Percentiles rank a stretch among this genome's conserved stretches.
Conservation (phyloP, 2,329 filamentous ascomycete species). For the Scleromitrula shiraiana region DNA sequence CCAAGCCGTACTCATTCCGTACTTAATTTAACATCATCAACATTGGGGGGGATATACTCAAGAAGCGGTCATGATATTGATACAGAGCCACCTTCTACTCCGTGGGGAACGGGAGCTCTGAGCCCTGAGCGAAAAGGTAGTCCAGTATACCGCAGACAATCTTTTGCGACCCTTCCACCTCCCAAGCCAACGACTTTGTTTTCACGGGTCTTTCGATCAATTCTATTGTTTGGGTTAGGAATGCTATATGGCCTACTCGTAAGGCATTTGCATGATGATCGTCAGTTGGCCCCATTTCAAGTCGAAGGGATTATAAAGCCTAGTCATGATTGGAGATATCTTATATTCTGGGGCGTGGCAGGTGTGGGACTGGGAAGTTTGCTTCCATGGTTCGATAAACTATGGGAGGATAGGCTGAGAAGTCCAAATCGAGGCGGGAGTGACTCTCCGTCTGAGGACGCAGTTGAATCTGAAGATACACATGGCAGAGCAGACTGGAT, state of each 20-base stretch:
- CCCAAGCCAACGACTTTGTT: constrained; percentile 23
- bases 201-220: constrained; percentile 50
- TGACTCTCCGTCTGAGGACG: constrained; percentile 14
- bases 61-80: constrained; percentile 49
- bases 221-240: constrained; percentile 69
- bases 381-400: constrained; percentile 73
- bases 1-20: constrained; percentile 66
- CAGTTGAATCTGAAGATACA: constrained; percentile 17
- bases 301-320: constrained; percentile 37
- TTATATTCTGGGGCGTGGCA: constrained; percentile 72
- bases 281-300: constrained; percentile 54
- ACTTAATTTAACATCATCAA: constrained; percentile 80
- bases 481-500: constrained; percentile 61
- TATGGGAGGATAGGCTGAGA: constrained; percentile 49
- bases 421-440: background rate
- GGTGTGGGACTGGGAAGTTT: constrained; percentile 72
- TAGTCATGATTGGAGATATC: constrained; percentile 53
- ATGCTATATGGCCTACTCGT: constrained; percentile 77
- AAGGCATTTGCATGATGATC: constrained; percentile 66
- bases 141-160: constrained; percentile 6
- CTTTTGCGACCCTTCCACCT: constrained; percentile 23
- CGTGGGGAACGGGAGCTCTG: constrained; percentile 71
- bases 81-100: constrained; percentile 51
- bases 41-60: constrained; percentile 85
- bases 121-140: constrained; percentile 43